Conservation (phyloP, 2,329 filamentous ascomycete genomes). For the Immersiporthe knoxdaviesiana region DNA sequence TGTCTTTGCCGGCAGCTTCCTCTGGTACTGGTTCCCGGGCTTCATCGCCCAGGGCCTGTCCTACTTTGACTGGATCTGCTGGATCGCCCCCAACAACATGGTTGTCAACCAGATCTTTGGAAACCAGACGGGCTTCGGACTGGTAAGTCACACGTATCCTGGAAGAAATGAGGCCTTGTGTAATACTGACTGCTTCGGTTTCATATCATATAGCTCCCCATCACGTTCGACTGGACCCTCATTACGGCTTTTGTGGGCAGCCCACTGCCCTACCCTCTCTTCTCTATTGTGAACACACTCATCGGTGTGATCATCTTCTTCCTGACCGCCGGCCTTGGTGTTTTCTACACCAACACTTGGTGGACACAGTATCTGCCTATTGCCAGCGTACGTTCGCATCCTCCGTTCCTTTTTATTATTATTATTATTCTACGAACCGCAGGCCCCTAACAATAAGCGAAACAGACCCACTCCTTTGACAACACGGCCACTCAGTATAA, state of each 20-base stretch:
- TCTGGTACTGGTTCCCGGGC: slow-evolving; percentile 27
- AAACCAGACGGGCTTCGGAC: slow-evolving; percentile 21
- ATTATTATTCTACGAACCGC: not conserved
- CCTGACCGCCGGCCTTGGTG: slow-evolving; percentile 16
- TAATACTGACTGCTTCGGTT: slow-evolving; percentile 8
- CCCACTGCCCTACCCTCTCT: slow-evolving; percentile 22
- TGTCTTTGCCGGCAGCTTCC: slow-evolving; percentile 18
- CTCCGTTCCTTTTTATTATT: no score
- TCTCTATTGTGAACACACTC: slow-evolving; percentile 23
- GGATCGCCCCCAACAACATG: slow-evolving; percentile 26
- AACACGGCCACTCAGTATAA: slow-evolving; percentile 19
- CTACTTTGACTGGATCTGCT: slow-evolving; percentile 27
- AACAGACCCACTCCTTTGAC: slow-evolving; percentile 22
- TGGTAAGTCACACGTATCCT: slow-evolving; percentile 21
- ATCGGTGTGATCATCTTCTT: slow-evolving; percentile 26
- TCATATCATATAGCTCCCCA: slow-evolving; percentile 12
- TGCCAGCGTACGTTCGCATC: slow-evolving; percentile 19
- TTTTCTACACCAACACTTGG: slow-evolving; percentile 26
- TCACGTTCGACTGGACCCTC: slow-evolving; percentile 27
- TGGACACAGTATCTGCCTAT: slow-evolving; percentile 25
- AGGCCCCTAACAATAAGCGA: not conserved
- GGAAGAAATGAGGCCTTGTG: no score
- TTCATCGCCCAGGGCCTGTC: slow-evolving; percentile 24
- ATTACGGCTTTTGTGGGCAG: slow-evolving; percentile 26
- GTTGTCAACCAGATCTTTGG: slow-evolving; percentile 27